Conservation (phyloP, 2,329 filamentous ascomycete genomes). For the Cryphonectria naterciae region DNA sequence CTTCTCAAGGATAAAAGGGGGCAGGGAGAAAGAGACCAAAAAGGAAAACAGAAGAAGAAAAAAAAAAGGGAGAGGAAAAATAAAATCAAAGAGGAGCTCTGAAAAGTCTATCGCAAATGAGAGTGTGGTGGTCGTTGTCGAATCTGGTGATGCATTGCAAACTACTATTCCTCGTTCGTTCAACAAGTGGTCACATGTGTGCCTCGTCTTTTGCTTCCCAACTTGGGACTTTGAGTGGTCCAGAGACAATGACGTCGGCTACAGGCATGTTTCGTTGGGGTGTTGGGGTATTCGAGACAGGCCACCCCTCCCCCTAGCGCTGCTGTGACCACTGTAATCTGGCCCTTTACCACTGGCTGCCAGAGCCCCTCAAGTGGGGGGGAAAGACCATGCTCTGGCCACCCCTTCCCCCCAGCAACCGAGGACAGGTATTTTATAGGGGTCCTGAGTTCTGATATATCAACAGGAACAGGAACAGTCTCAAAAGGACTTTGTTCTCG, state of each 20-base stretch:
- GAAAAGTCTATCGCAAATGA: background rate
- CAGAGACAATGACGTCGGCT: conserved; percentile 11
- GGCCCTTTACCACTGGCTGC: background rate
- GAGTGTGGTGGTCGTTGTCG: background rate
- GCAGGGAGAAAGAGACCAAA: background rate
- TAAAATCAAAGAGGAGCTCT: background rate
- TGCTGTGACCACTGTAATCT: conserved; percentile 10
- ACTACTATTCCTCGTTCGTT: background rate
- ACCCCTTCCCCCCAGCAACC: background rate
- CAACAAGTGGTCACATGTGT: conserved; percentile 2
- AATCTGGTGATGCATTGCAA: background rate
- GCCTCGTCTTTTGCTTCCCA: background rate
- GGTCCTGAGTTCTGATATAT: background rate
- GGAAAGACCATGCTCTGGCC: background rate
- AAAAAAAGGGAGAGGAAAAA: background rate
- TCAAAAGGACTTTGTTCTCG: background rate
- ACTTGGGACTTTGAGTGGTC: background rate
- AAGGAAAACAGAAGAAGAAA: no score
- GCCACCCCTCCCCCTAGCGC: background rate
- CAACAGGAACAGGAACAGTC: background rate
- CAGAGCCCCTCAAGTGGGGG: background rate
- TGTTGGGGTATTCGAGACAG: background rate
- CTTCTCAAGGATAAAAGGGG: background rate
- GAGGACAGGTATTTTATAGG: background rate
- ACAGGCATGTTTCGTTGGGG: conserved; percentile 12